Conservation (phyloP, 768 basidiomycete species). For the Megacollybia marginata region DNA sequence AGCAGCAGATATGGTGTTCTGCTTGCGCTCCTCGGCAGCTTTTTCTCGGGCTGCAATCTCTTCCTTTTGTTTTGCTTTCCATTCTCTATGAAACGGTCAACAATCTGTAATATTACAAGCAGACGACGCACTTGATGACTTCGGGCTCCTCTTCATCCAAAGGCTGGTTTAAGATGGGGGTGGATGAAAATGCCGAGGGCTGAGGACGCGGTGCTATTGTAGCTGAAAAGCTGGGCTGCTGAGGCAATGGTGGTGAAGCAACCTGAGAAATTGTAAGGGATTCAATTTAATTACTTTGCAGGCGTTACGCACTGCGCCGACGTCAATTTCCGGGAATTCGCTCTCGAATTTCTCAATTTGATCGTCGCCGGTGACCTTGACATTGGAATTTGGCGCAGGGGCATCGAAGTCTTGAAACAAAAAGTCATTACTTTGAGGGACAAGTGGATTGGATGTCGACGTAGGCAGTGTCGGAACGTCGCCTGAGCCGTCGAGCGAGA, state of each 20-base stretch:
- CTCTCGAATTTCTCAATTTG: slow-evolving; percentile 81
- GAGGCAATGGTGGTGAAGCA: slow-evolving; percentile 25
- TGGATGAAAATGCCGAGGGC: slow-evolving; percentile 59
- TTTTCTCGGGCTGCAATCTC: slow-evolving; percentile 84
- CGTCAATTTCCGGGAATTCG: slow-evolving; percentile 77
- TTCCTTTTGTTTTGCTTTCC: slow-evolving; percentile 80
- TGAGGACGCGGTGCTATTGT: slow-evolving; percentile 77
- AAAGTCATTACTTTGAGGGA: slow-evolving; percentile 37
- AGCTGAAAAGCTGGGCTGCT: slow-evolving; percentile 37
- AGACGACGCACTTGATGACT: slow-evolving; percentile 62
- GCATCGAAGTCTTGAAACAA: slow-evolving; percentile 62
- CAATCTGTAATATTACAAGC: not conserved
- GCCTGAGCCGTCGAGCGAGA: slow-evolving; percentile 61
- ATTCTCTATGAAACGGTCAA: slow-evolving; percentile 43
- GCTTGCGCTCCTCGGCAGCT: slow-evolving; percentile 63
- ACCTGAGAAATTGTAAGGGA: slow-evolving; percentile 15
- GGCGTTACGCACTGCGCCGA: slow-evolving; percentile 26
- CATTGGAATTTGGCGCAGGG: slow-evolving; percentile 37
- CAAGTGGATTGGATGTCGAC: slow-evolving; percentile 17
- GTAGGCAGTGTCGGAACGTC: slow-evolving; percentile 41
- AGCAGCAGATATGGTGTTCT: slow-evolving; percentile 79
- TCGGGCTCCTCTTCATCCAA: slow-evolving; percentile 78
- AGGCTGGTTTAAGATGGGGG: slow-evolving; percentile 64
- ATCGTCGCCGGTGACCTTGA: slow-evolving; percentile 80
- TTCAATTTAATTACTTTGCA: slow-evolving; percentile 4